A percentile compares a stretch with the other conserved stretches of the same genome.
Conservation (phyloP, 2,329 filamentous ascomycete species). For the Penicillium sp. region DNA sequence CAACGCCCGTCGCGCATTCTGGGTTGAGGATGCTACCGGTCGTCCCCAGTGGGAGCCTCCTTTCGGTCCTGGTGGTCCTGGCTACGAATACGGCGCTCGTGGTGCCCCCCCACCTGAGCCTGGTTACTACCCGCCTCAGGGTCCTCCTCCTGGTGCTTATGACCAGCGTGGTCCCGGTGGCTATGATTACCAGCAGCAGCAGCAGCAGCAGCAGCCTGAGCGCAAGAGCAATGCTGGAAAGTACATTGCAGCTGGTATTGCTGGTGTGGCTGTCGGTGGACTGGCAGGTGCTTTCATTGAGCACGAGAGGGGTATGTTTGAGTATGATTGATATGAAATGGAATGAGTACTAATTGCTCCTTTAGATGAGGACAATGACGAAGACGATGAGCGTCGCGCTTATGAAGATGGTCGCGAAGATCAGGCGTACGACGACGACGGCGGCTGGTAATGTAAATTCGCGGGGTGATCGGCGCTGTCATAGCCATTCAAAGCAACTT, state of each 20-base stretch:
- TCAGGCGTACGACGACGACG: slow-evolving; percentile 11
- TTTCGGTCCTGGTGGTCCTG: slow-evolving; percentile 14
- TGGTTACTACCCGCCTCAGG: not conserved
- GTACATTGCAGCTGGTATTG: slow-evolving; percentile 58
- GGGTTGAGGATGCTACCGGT: slow-evolving; percentile 62
- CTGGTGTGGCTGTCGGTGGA: slow-evolving; percentile 58
- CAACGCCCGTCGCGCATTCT: slow-evolving; percentile 63
- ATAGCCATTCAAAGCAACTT: not conserved
- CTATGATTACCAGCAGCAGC: slow-evolving; percentile 16
- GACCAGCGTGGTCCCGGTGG: slow-evolving; percentile 15
- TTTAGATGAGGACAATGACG: slow-evolving; percentile 12
- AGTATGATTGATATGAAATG: not conserved
- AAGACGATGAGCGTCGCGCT: slow-evolving; percentile 20
- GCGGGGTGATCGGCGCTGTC: not conserved
- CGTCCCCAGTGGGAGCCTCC: slow-evolving; percentile 67
- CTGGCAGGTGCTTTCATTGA: slow-evolving; percentile 60
- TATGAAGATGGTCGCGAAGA: slow-evolving; percentile 23
- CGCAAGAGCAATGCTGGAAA: slow-evolving; percentile 50
- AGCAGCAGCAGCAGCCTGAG: slow-evolving; percentile 20
- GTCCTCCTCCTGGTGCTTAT: slow-evolving; percentile 19
- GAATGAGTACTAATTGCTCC: not conserved
- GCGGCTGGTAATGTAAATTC: slow-evolving; percentile 13
- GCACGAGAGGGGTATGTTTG: slow-evolving; percentile 55
- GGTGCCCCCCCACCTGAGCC: slow-evolving; percentile 20
- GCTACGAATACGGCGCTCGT: slow-evolving; percentile 23